phyloP scores from a whole-genome alignment of 352 stramenopile genomes.

The Phytophthora quininea region DNA sequence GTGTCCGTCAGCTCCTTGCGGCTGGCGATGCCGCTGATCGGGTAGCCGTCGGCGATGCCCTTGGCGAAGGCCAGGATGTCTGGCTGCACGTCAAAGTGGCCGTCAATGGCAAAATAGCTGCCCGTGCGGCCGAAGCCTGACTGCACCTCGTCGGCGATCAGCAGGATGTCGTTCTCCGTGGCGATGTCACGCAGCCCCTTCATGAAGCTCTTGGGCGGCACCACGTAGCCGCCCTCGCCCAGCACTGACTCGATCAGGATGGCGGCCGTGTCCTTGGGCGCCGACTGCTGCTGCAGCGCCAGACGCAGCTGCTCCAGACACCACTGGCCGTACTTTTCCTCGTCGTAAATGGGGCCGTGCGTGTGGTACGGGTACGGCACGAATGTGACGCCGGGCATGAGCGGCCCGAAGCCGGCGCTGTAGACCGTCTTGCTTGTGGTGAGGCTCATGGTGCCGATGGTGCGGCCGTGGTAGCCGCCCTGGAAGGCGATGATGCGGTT shows the following conservation, averaged over 20 bases:
- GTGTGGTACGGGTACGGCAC: conserved; percentile 90
- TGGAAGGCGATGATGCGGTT: conserved; percentile 92
- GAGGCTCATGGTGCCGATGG: conserved; percentile 91
- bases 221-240: conserved; percentile 93
- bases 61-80: conserved; percentile 95
- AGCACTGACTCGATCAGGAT: conserved; percentile 93
- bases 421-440: conserved; percentile 93
- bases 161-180: conserved; percentile 91
- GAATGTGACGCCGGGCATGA: conserved; percentile 84
- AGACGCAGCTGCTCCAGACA: conserved; percentile 87
- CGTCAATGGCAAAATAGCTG: conserved; percentile 88
- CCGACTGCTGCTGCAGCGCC: conserved; percentile 91
- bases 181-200: conserved; percentile 91
- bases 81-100: conserved; percentile 83
- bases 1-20: conserved; percentile 86
- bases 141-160: conserved; percentile 95
- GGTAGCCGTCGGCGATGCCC: conserved; percentile 92
- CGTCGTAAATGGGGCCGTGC: conserved; percentile 84
- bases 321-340: conserved; percentile 69
- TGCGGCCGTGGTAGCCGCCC: conserved; percentile 93
- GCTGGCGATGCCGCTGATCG: conserved; percentile 89
- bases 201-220: conserved; percentile 92
- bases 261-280: conserved; percentile 85
- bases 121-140: conserved; percentile 90
- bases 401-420: conserved; percentile 83